Percentiles rank a stretch among this genome's conserved stretches.
Evolutionary conservation across 768 basidiomycete genomes (phyloP).

Genomic region (Agaricus sinodeliciosus): DNA sequence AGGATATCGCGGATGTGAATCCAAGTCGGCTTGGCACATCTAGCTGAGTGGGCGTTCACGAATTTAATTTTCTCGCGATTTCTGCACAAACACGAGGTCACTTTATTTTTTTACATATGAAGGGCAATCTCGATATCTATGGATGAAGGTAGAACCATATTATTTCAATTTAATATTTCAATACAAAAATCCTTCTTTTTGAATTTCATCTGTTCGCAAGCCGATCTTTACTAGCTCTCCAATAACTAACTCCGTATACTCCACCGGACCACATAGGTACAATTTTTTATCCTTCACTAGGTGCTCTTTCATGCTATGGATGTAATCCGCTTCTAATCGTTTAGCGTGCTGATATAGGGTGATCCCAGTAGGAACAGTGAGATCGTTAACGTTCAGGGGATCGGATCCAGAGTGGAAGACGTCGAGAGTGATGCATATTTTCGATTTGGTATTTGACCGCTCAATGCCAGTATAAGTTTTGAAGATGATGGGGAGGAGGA

Average conservation of each 20-base stretch:
- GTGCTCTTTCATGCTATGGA: constrained; percentile 12
- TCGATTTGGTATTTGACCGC: background rate
- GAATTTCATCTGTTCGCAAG: constrained; percentile 24
- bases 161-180: background rate
- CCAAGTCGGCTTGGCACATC: no score
- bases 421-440: constrained; percentile 27
- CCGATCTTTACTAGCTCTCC: constrained; percentile 27
- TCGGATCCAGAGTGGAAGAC: constrained; percentile 27
- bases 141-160: no score
- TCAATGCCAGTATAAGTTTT: constrained; percentile 17
- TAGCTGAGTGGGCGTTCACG: no score
- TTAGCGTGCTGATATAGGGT: constrained; percentile 15
- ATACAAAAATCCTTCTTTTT: constrained; percentile 38
- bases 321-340: constrained; percentile 17
- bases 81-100: no score
- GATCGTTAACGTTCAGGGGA: background rate
- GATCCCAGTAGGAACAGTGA: constrained; percentile 7
- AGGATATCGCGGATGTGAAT: no score
- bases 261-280: constrained; percentile 46
- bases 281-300: constrained; percentile 21
- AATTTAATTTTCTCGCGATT: no score
- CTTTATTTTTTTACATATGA: no score
- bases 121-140: no score
- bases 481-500: constrained; percentile 37
- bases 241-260: constrained; percentile 36